Evolutionary conservation across 2,329 filamentous ascomycete genomes (phyloP).

Genomic region (Ilyonectria destructans): DNA sequence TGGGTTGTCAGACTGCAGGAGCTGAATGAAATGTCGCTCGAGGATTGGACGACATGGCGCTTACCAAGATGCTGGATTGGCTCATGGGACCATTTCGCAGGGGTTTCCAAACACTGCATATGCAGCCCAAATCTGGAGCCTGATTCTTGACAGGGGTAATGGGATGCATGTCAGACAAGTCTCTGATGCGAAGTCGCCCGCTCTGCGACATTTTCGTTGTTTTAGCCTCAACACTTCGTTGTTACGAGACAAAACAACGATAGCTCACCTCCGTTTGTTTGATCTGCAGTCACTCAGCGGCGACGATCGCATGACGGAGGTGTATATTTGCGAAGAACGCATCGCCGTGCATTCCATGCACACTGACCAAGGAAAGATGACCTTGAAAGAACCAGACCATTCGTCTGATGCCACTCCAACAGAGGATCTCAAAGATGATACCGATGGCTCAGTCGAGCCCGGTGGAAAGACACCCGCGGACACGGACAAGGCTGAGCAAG

Average conservation of each 20-base stretch:
- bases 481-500: background rate
- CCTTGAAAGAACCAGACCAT: background rate
- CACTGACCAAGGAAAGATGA: background rate
- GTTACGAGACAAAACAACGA: too few relatives aligned
- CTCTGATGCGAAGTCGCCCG: too few relatives aligned
- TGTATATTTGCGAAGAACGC: too few relatives aligned
- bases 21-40: background rate
- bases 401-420: background rate
- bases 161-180: too few relatives aligned
- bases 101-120: background rate
- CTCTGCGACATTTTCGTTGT: too few relatives aligned
- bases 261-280: too few relatives aligned
- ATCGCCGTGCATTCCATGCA: too few relatives aligned
- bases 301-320: too few relatives aligned
- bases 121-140: background rate
- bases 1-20: background rate
- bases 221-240: too few relatives aligned
- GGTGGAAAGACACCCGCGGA: background rate
- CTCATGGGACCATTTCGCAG: background rate
- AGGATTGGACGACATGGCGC: background rate
- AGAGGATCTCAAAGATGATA: background rate
- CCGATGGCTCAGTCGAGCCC: background rate
- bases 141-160: too few relatives aligned
- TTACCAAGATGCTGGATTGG: background rate
- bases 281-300: too few relatives aligned